Evolutionary conservation across 2,329 filamentous ascomycete species (phyloP).

Genomic region (Cladosporium sphaerospermum): DNA sequence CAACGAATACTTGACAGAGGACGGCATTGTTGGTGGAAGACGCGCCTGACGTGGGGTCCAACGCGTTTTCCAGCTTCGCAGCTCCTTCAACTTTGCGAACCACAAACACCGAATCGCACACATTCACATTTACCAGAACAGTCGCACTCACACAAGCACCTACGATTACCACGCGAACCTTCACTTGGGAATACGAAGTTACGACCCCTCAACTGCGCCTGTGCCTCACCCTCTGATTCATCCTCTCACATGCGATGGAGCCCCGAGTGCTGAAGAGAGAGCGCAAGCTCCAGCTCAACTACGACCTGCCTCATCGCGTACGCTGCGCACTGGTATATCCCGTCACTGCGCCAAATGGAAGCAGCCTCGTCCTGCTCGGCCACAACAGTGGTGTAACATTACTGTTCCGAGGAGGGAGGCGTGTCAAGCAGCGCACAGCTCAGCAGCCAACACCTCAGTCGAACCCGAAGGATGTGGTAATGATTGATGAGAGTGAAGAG

Average conservation of each 20-base stretch:
- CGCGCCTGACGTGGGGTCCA: slow-evolving; percentile 1
- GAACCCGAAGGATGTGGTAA: slow-evolving; percentile 46
- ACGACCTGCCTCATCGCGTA: slow-evolving; percentile 54
- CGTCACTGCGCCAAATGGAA: slow-evolving; percentile 53
- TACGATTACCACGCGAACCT: background rate
- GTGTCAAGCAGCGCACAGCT: slow-evolving; percentile 13
- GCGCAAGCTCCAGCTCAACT: slow-evolving; percentile 35
- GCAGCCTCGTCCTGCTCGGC: slow-evolving; percentile 55
- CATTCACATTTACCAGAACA: background rate
- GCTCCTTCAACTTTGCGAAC: background rate
- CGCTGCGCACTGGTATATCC: slow-evolving; percentile 54
- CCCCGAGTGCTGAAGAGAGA: slow-evolving; percentile 26
- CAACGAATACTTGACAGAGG: background rate
- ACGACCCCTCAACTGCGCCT: too few relatives aligned
- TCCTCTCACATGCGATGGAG: slow-evolving; percentile 12
- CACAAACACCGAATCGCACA: background rate
- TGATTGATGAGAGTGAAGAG: slow-evolving; percentile 51
- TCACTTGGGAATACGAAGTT: too few relatives aligned
- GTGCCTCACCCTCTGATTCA: background rate
- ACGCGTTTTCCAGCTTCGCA: background rate
- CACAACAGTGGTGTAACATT: slow-evolving; percentile 53
- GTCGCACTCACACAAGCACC: background rate
- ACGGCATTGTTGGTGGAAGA: background rate
- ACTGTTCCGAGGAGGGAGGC: slow-evolving; percentile 54
- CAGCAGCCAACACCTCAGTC: slow-evolving; percentile 15